phyloP scores from a whole-genome alignment of 306 rosid species.

The Castanopsis chinensis region DNA sequence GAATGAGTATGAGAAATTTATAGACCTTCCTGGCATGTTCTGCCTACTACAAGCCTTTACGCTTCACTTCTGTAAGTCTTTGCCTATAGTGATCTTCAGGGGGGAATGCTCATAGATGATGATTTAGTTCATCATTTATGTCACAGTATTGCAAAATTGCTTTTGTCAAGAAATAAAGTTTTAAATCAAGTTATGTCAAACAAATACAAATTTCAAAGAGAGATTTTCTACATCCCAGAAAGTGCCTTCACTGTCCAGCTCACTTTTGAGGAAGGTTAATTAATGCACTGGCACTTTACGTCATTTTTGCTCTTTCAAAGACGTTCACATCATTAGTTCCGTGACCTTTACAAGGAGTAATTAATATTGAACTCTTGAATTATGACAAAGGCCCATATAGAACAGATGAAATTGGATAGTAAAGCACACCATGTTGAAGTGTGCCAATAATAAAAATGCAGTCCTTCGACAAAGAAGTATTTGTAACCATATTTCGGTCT shows the following conservation, averaged over 20 bases:
- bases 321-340: background rate
- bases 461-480: background rate
- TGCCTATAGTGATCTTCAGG: constrained; percentile 59
- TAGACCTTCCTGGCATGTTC: constrained; percentile 72
- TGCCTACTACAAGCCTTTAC: constrained; percentile 56
- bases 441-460: background rate
- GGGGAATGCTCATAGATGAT: constrained; percentile 44
- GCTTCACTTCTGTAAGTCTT: constrained; percentile 58
- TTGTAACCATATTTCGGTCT: background rate
- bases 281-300: background rate
- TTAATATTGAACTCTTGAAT: background rate
- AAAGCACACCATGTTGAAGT: background rate
- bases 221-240: background rate
- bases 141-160: background rate
- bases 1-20: constrained; percentile 2
- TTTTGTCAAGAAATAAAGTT: background rate
- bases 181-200: background rate
- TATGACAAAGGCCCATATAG: background rate
- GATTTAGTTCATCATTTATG: background rate
- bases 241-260: background rate
- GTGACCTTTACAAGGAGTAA: background rate
- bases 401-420: background rate
- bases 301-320: background rate
- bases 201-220: background rate
- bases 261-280: background rate